These are phyloP conservation scores for Endotrypanum monterogeii DNA, from an alignment of 208 protist genomes.

Conservation along the genomic window DNA sequence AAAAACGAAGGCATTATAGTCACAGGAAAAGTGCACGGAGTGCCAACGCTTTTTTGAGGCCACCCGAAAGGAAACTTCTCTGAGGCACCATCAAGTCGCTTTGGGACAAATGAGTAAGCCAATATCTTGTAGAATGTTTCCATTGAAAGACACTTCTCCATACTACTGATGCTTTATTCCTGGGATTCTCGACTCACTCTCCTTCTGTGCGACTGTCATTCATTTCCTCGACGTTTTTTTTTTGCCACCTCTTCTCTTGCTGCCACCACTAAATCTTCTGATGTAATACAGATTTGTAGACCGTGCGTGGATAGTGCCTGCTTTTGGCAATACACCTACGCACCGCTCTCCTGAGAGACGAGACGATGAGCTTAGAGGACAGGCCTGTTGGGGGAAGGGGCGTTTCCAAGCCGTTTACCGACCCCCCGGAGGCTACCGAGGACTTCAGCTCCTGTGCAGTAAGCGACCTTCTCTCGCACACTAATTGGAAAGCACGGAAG, in stretches of 20 bases:
- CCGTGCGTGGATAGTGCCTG: not conserved
- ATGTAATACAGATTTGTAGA: slow-evolving; percentile 1
- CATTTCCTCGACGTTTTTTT: not conserved
- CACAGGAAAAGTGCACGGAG: not conserved
- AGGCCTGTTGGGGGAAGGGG: slow-evolving; percentile 37
- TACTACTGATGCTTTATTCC: not conserved
- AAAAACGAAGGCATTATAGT: slow-evolving; percentile 1
- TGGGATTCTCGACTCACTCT: too few relatives aligned
- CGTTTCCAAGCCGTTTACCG: slow-evolving; percentile 25
- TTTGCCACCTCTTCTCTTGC: not conserved
- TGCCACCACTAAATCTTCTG: not conserved
- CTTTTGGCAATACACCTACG: not conserved
- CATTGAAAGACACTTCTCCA: not conserved
- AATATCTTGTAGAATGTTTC: not conserved
- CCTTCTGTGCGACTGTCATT: not conserved
- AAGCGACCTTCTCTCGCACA: slow-evolving; percentile 51
- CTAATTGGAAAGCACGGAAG: slow-evolving; percentile 82
- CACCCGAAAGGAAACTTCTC: not conserved
- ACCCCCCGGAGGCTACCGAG: slow-evolving; percentile 25
- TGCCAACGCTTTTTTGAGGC: not conserved
- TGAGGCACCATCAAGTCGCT: not conserved
- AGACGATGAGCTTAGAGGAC: slow-evolving; percentile 46
- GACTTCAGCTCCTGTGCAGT: slow-evolving; percentile 57
- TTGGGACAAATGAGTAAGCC: not conserved
- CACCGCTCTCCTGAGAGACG: not conserved